Base-by-base conservation (phyloP, 768 basidiomycete species). In the Gloeopeniophorella convolvens region DNA sequence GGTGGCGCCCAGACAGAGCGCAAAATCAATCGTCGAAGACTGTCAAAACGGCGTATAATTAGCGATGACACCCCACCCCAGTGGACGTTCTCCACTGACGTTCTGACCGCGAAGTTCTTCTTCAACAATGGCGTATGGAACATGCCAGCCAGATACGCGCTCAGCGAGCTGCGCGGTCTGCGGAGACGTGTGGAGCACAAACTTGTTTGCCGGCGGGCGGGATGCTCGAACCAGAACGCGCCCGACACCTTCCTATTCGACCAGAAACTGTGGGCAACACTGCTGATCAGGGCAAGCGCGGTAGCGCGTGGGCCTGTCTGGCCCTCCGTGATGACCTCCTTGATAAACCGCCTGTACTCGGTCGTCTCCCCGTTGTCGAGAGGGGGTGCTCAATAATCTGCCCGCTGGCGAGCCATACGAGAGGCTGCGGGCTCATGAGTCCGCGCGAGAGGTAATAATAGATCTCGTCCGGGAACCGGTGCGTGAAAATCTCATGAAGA, bases 1-100 rank as follows among this genome's bases (percentile, higher is more conserved):
- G 23, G 94, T 93, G 32, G 95, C 94, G 21, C 95, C 94, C 41
- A 99, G 73, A 65, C 94, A 97, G 30, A 99, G 71, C 24, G 86
- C 83, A 61, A 99, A 91, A 68, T 99, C 95, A 63, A 98, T 97
- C 11, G 95, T 99, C 0, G 95, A 89, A 6, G 95, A 97, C 93
- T 97, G 51, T 33, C 20, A 36, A 39, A 12, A 12, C 6, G 36
- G 23, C 33, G 24, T 33, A n/a, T 27, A 37, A n/a, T 48, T 31
- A 48, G 47, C n/a, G n/a, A n/a, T 18, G 18, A 26, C 18, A 42
- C 32, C 27, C 37, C 33, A n/a, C 2, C 27, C 10, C 13, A 16
- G 9, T 6, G 20, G 33, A 36, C 21, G 15, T 27, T 26, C 23
- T 26, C 28, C 34, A 69, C 92, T 74, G 69, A 96, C 95, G 68